Base-by-base conservation (phyloP, 1,139 yeast genomes). In the Saccharomycopsis phalli region DNA sequence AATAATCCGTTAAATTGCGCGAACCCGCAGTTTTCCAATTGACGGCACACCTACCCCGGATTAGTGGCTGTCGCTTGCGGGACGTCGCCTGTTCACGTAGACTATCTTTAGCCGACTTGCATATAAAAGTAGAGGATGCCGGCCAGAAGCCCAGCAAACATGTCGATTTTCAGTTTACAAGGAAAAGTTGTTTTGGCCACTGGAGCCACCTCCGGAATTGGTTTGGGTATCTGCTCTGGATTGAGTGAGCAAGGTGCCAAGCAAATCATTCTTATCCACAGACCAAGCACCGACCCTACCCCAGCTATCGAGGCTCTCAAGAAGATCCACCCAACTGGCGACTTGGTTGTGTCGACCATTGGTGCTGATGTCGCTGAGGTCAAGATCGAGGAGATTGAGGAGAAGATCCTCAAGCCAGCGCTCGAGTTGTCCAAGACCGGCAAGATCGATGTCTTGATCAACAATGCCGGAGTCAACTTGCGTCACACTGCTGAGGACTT, bases 391-490 rank as follows among this genome's bases (percentile, higher is more conserved):
- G 44, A 53, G 1, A 32, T 53, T 21, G 47, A 47, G 16, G 46
- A 33, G 4, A 26, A 33, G 23, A 45, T 54, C 6, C 40, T 52
- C 14, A 29, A 38, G 8, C 49, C 53, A 26, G 59, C 60, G 0
- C 31, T 55, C 26, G 45, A 49, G 13, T 47, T 48, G 20, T 51
- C 60, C 4, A 47, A 45, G 17, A 53, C 50, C 29, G 65, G 60
- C 1, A 52, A 56, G 27, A 62, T 73, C 43, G 75, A 73, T 50
- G 65, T 73, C 11, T 61, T 76, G 29, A 57, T 74, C 48, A 74
- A 73, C 51, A 71, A 74, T 50, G 80, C 79, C 5, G 81, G 81
- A 8, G 66, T 72, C 44, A 49, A 56, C 11, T 47, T 54, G 36
- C 57, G 73, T 20, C 55, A 53, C 20, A 57, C 62, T 2, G 59